phyloP scores from a whole-genome alignment of 306 rosid species.

The Vicia villosa region DNA sequence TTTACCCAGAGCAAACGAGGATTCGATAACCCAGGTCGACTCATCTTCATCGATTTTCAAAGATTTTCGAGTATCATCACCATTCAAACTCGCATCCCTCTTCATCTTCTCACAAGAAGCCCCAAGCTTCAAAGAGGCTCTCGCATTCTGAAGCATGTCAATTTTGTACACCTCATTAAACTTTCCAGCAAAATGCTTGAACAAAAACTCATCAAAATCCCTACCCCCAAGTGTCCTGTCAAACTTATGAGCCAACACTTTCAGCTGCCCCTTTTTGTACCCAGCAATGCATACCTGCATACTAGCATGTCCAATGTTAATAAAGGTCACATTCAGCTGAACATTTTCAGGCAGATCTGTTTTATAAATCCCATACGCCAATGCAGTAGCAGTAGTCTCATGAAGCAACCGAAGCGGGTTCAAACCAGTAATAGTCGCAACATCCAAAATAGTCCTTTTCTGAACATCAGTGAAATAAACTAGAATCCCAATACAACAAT shows the following conservation, averaged over 20 bases:
- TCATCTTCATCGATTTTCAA: conserved; percentile 57
- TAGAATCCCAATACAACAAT: conserved; percentile 95
- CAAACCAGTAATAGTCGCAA: conserved; percentile 87
- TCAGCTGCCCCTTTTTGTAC: conserved; percentile 86
- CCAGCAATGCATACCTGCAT: conserved; percentile 98
- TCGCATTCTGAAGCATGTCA: conserved; percentile 76
- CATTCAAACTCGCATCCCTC: too few species aligned
- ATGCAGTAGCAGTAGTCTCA: conserved; percentile 89
- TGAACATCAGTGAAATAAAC: conserved; percentile 89
- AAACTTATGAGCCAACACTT: conserved; percentile 74
- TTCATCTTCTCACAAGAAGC: conserved; percentile 91
- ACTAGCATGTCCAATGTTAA: conserved; percentile 92
- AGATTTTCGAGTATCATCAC: conserved; percentile 75
- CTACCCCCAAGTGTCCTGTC: conserved; percentile 92
- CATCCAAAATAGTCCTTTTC: conserved; percentile 87
- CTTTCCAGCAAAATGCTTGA: conserved; percentile 73
- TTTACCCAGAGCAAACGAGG: conserved; percentile 43
- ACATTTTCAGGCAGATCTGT: conserved; percentile 86
- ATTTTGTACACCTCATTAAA: conserved; percentile 85
- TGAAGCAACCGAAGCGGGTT: conserved; percentile 87
- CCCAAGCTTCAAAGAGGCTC: conserved; percentile 82
- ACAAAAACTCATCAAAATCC: conserved; percentile 87
- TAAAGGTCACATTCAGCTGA: conserved; percentile 84
- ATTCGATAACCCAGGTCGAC: conserved; percentile 29
- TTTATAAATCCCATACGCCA: conserved; percentile 94